These are phyloP conservation scores for Draba incana DNA, from an alignment of 345 rosid species.

Conservation along the genomic window DNA sequence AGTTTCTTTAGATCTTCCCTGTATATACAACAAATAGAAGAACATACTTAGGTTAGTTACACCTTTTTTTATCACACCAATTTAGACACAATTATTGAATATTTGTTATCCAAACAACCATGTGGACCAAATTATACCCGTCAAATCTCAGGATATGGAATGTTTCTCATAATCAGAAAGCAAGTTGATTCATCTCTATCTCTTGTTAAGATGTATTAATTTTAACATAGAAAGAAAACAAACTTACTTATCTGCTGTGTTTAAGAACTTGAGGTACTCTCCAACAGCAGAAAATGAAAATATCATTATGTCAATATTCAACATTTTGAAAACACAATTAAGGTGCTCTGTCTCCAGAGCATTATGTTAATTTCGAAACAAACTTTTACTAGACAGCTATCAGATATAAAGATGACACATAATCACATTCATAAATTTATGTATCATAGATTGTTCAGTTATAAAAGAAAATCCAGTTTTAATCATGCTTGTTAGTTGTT, in stretches of 20 bases:
- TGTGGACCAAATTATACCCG: slow-evolving; percentile 4
- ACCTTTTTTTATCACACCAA: slow-evolving; percentile 1
- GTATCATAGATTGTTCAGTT: background rate
- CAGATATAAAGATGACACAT: background rate
- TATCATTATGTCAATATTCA: background rate
- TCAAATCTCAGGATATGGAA: background rate
- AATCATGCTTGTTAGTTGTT: background rate
- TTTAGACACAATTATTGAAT: background rate
- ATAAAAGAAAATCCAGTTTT: background rate
- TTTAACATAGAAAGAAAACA: background rate
- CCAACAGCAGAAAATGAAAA: slow-evolving; percentile 39
- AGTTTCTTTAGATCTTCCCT: slow-evolving; percentile 78
- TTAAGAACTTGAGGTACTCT: slow-evolving; percentile 65
- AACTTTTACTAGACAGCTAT: background rate
- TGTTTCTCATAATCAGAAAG: background rate
- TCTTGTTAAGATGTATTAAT: background rate
- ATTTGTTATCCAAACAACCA: background rate
- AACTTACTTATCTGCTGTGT: slow-evolving; percentile 75
- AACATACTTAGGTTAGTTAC: slow-evolving; percentile 6
- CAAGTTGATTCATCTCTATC: background rate
- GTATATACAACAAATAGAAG: slow-evolving; percentile 21
- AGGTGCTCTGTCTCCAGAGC: background rate
- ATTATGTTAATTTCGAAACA: background rate
- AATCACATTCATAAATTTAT: background rate
- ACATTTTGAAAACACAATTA: background rate